Evolutionary conservation across 2,329 filamentous ascomycete genomes (phyloP).

Genomic region (Thielaviopsis euricoi): DNA sequence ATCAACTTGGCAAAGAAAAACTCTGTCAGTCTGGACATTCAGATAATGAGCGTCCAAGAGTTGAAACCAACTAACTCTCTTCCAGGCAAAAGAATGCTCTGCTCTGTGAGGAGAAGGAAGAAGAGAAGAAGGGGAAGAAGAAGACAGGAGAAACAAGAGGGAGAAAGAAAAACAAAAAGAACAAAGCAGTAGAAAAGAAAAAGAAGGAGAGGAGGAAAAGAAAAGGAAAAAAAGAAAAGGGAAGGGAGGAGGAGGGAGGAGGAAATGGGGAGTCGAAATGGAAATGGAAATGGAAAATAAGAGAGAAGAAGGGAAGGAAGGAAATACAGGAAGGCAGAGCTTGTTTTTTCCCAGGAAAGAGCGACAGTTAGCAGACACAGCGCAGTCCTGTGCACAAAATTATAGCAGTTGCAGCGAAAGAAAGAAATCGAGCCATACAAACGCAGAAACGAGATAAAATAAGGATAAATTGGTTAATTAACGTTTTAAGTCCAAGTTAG

Average conservation of each 20-base stretch:
- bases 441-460: not conserved
- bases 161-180: slow-evolving; percentile 9
- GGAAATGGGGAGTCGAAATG: too few species aligned
- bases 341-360: not conserved
- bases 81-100: not conserved
- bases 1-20: not conserved
- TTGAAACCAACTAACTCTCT: not conserved
- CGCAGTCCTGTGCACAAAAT: not conserved
- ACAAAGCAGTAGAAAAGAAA: slow-evolving; percentile 13
- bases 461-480: not conserved
- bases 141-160: slow-evolving; percentile 9
- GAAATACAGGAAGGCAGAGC: not conserved
- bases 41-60: not conserved
- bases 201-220: slow-evolving; percentile 15
- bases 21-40: not conserved
- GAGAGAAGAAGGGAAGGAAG: not conserved
- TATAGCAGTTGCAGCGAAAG: not conserved
- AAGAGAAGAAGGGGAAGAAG: slow-evolving; percentile 11
- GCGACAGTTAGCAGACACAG: too few species aligned
- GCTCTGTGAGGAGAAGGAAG: not conserved
- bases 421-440: not conserved
- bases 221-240: slow-evolving; percentile 5
- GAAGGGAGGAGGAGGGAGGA: slow-evolving; percentile 2
- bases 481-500: not conserved
- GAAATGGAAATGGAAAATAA: not conserved